These are phyloP conservation scores for Mycena filopes DNA, from an alignment of 768 basidiomycete species.

Conservation along the genomic window DNA sequence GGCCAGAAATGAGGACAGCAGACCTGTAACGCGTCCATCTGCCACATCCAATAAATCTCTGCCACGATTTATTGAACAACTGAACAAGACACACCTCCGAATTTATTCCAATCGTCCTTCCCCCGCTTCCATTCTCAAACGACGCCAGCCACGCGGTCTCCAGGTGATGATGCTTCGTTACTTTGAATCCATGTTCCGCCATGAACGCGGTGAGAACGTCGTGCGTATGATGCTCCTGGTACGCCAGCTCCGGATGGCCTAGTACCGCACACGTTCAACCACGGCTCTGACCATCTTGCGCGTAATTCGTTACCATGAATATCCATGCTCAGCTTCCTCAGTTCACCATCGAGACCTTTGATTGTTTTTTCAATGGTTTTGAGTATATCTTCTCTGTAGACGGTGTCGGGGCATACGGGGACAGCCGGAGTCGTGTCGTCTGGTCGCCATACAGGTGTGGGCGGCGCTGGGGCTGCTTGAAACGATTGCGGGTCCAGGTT, in stretches of 20 bases:
- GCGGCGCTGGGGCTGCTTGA: conserved; percentile 8
- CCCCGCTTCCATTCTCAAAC: conserved; percentile 72
- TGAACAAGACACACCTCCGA: conserved; percentile 66
- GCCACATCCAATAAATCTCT: background rate
- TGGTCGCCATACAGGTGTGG: conserved; percentile 27
- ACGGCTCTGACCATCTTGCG: background rate
- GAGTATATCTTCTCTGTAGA: conserved; percentile 69
- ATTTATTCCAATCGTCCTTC: conserved; percentile 80
- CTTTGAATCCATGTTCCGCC: conserved; percentile 70
- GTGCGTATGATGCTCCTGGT: conserved; percentile 79
- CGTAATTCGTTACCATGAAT: conserved; percentile 66
- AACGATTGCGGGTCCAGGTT: background rate
- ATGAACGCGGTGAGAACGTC: conserved; percentile 77
- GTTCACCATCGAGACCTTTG: conserved; percentile 59
- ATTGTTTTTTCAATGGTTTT: conserved; percentile 70
- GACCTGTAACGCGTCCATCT: conserved; percentile 70
- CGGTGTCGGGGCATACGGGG: conserved; percentile 36
- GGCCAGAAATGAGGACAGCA: conserved; percentile 17
- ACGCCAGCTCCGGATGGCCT: conserved; percentile 79
- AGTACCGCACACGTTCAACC: conserved; percentile 7
- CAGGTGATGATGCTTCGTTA: conserved; percentile 68
- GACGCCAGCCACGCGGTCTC: conserved; percentile 82
- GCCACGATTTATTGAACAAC: conserved; percentile 29
- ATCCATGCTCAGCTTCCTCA: conserved; percentile 72
- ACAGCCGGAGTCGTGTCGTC: conserved; percentile 34